These are phyloP conservation scores for Pseudoscleropodium purum DNA, from an alignment of 225 moss, liverwort and hornwort species.

Conservation along the genomic window DNA sequence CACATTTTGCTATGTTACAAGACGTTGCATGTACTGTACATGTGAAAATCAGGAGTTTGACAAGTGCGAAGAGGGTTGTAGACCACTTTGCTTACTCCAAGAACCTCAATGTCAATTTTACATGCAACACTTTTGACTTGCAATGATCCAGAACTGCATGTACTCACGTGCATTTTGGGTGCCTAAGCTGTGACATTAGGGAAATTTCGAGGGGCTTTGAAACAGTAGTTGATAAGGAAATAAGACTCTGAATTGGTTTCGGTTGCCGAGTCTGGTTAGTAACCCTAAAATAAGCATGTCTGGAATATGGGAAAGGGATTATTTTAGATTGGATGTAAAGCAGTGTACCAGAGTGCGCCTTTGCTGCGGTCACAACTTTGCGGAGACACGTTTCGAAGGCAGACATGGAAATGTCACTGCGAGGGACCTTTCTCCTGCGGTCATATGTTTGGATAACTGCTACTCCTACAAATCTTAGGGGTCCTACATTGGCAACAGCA, in stretches of 20 bases:
- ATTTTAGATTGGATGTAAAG: background rate
- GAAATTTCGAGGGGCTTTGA: background rate
- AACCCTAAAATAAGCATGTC: background rate
- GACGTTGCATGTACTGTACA: background rate
- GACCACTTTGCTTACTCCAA: background rate
- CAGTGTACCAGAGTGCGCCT: conserved; percentile 40
- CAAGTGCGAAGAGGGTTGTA: no score
- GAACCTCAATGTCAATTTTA: background rate
- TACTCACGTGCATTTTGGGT: background rate
- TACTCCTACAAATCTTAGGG: conserved; percentile 42
- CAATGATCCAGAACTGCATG: background rate
- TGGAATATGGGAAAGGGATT: background rate
- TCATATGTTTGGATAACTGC: conserved; percentile 68
- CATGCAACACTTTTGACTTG: background rate
- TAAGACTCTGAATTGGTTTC: background rate
- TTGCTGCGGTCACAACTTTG: conserved; percentile 58
- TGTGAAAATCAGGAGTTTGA: background rate
- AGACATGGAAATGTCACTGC: conserved; percentile 69
- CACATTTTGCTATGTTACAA: background rate
- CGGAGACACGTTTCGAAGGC: conserved; percentile 63
- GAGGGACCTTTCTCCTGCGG: conserved; percentile 62
- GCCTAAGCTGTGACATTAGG: background rate
- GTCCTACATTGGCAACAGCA: conserved; percentile 8
- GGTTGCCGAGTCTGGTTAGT: background rate
- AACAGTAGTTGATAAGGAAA: background rate